Evolutionary conservation across 2,329 filamentous ascomycete genomes (phyloP).

Genomic region (Paecilomyces dactylethromorphus): DNA sequence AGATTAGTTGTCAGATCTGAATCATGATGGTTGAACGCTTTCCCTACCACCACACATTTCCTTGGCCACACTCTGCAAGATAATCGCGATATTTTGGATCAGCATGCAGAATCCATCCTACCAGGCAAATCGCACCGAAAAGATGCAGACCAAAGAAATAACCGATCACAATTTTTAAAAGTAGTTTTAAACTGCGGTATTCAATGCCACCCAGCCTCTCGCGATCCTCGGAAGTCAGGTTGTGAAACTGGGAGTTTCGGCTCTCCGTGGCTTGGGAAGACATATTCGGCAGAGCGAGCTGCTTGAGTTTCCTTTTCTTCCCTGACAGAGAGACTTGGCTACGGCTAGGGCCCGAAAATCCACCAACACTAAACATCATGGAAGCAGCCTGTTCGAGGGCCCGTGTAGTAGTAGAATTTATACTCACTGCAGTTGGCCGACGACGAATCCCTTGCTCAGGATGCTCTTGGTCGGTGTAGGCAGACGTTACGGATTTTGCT

Average conservation of each 20-base stretch:
- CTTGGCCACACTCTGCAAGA: slow-evolving; percentile 32
- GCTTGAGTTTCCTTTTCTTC: slow-evolving; percentile 14
- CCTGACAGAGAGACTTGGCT: too few relatives aligned
- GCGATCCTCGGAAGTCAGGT: slow-evolving; percentile 35
- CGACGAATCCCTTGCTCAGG: too few relatives aligned
- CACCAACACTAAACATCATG: slow-evolving; percentile 6
- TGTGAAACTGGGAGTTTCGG: slow-evolving; percentile 42
- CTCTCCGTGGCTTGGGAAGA: slow-evolving; percentile 40
- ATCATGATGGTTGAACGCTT: slow-evolving; percentile 10
- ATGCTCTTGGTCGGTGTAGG: too few relatives aligned
- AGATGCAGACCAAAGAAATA: slow-evolving; percentile 44
- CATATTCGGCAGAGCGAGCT: slow-evolving; percentile 30
- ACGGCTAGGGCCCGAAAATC: not conserved
- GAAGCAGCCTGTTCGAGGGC: not conserved
- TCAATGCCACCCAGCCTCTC: slow-evolving; percentile 48
- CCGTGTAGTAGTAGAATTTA: too few relatives aligned
- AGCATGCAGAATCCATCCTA: slow-evolving; percentile 43
- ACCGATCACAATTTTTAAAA: slow-evolving; percentile 41
- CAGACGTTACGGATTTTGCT: too few relatives aligned
- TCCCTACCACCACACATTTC: slow-evolving; percentile 47
- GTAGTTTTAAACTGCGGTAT: slow-evolving; percentile 44
- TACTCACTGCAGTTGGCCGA: not conserved
- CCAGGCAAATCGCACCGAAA: slow-evolving; percentile 43
- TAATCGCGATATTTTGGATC: slow-evolving; percentile 36
- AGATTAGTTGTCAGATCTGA: not conserved